Base-by-base conservation (phyloP, 768 basidiomycete genomes). In the Boletus reticuloceps region DNA sequence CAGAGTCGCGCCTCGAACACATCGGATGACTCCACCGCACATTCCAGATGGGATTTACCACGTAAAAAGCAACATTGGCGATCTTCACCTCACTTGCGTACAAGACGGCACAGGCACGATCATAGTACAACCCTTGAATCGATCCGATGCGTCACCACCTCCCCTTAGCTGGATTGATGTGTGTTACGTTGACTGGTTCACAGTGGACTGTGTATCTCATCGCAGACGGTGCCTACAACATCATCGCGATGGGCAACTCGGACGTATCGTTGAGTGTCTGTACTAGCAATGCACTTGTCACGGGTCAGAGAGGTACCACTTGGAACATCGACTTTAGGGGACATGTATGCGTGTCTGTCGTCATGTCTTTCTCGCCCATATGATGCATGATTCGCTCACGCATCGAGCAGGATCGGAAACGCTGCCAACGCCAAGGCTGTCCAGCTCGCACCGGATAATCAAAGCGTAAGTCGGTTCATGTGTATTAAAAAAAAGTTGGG, bases 281-380 rank as follows among this genome's bases (percentile, higher is more conserved):
- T 32, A 44, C 6, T 5, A 2, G 34, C 34, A 44, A 36, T 12
- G 17, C 22, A 32, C 19, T 51, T 7, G 32, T 44, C 17, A 32
- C 32, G 8, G 8, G 16, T 14, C 34, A 14, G 20, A 6, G 37
- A 6, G 27, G 27, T 11, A 53, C 51, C 19, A 55, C 54, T 22
- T 55, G 54, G 54, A 55, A 41, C 14, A 38, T 55, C n/a, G 54
- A 55, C 14, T 42, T 42, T 11, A 50, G 54, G 31, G 48, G 54
- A 12, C 29, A 44, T 22, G 19, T 36, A 50, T 55, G 32, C 16
- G 48, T 55, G 54, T 55, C 29, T 31, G 48, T 3, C 10, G 38
- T 31, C 34, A 7, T 31, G 3, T 31, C 7, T 0, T 1, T 38
- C 12, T 32, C 1, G 5, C 41, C 25, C 25, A 25, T 27, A 22